Evolutionary conservation across 495 filamentous ascomycete species (phyloP).

Genomic region (Lasiosphaeria hispida): DNA sequence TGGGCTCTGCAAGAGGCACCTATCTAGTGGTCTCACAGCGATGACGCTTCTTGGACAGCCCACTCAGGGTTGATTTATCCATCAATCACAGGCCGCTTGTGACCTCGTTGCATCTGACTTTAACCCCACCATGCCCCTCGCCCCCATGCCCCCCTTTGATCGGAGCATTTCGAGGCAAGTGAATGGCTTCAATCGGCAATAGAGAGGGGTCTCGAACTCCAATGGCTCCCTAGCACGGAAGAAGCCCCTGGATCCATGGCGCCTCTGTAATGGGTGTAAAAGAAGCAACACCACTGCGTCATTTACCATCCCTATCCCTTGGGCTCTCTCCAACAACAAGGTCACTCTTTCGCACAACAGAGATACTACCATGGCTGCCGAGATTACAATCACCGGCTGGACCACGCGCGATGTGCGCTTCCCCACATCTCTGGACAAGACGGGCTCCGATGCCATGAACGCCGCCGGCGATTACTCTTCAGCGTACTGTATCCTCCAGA

Average conservation of each 20-base stretch:
- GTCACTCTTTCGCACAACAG: neutral
- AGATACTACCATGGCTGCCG: conserved; percentile 34
- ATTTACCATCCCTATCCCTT: neutral
- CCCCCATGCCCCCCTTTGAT: neutral
- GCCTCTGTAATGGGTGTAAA: too few species aligned
- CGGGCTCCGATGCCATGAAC: conserved; percentile 97
- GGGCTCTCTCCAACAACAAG: neutral
- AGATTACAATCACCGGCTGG: conserved; percentile 79
- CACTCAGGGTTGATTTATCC: conserved; percentile 29
- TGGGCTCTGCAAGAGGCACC: too few species aligned
- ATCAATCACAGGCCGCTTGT: conserved; percentile 30
- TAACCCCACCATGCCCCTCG: conserved; percentile 19
- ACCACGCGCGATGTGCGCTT: conserved; percentile 86
- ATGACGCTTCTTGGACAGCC: neutral
- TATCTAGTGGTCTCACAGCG: too few species aligned
- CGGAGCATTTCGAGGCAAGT: neutral
- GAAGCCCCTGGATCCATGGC: too few species aligned
- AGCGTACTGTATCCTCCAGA: conserved; percentile 88
- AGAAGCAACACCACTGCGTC: too few species aligned
- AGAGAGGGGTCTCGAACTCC: neutral
- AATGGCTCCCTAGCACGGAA: neutral
- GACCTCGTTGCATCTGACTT: neutral
- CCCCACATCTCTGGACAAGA: conserved; percentile 92
- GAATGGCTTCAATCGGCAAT: conserved; percentile 9
- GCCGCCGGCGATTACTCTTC: conserved; percentile 89